Base-by-base conservation (phyloP, 2,329 filamentous ascomycete species). In the Thelonectria discophora region DNA sequence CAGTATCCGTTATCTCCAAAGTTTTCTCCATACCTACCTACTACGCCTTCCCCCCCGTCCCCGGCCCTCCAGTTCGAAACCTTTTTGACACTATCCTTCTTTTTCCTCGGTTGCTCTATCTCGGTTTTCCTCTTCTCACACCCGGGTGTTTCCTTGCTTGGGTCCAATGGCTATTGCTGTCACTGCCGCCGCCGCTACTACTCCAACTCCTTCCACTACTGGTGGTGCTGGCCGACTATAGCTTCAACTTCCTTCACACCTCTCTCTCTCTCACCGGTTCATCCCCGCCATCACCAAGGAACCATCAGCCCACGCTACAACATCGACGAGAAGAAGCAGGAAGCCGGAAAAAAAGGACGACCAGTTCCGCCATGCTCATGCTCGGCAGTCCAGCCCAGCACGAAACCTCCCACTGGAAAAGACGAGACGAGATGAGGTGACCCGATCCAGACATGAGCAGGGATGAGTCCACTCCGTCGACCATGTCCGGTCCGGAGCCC, bases 401-500 rank as follows among this genome's bases (percentile, higher is more conserved):
- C 52, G 69, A 69, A 60, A 67, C 58, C 57, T 68, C 58, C 62
- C 54, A 61, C 62, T 69, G 64, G 64, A 70, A 66, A 67, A 68
- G 64, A 70, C 60, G 58, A 67, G 58, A 65, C 65, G 69, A 69
- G 68, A 72, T 71, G 69, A 71, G 69, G 70, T 72, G 69, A 71
- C 68, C 69, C 64, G 67, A 69, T 66, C 59, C 60, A 71, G 69
- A 71, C 60, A 71, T 71, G 70, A 70, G 70, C 67, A 68, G 69
- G 70, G 69, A 71, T 72, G 69, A 72, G 65, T 71, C 61, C 68
- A 68, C 66, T 72, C 69, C 68, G 62, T 69, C 68, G 69, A 68
- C 66, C 69, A 69, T 72, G 69, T 72, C 69, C 68, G 69, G 71
- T 69, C 69, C 65, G 68, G 69, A 71, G 69, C 69, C 67, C 65